phyloP scores from a whole-genome alignment of 2,329 filamentous ascomycete genomes.

The Botrytis sinoallii region DNA sequence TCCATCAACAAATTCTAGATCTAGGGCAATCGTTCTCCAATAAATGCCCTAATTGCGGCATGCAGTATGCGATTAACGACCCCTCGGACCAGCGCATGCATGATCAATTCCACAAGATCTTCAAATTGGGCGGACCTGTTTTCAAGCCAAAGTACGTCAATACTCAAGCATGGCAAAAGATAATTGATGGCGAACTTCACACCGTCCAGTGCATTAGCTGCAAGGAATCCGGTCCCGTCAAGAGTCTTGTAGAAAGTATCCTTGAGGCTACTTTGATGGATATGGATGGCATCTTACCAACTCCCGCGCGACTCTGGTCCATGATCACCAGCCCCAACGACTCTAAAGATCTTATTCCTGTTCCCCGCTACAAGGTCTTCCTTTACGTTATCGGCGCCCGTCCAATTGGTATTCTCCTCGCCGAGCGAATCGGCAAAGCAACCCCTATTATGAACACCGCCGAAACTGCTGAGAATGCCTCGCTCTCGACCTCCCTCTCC shows the following conservation, averaged over 20 bases:
- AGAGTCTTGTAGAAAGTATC: conserved; percentile 6
- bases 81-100: conserved; percentile 21
- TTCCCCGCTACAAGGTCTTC: conserved; percentile 27
- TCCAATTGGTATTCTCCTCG: conserved; percentile 24
- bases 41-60: conserved; percentile 24
- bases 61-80: conserved; percentile 24
- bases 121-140: not conserved
- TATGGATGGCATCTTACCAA: conserved; percentile 8
- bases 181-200: conserved; percentile 4
- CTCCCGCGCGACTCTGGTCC: conserved; percentile 5
- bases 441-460: not conserved
- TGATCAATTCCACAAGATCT: conserved; percentile 16
- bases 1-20: conserved; percentile 22
- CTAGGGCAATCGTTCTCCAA: conserved; percentile 21
- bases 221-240: not conserved
- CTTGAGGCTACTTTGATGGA: conserved; percentile 14
- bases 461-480: not conserved
- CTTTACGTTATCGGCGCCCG: conserved; percentile 23
- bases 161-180: conserved; percentile 10
- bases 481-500: not conserved
- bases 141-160: not conserved
- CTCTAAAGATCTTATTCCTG: conserved; percentile 2
- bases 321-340: conserved; percentile 19
- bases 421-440: conserved; percentile 23
- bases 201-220: not conserved